These are phyloP conservation scores for Musa troglodytarum DNA, from an alignment of 176 grass and related monocot species.

Conservation along the genomic window DNA sequence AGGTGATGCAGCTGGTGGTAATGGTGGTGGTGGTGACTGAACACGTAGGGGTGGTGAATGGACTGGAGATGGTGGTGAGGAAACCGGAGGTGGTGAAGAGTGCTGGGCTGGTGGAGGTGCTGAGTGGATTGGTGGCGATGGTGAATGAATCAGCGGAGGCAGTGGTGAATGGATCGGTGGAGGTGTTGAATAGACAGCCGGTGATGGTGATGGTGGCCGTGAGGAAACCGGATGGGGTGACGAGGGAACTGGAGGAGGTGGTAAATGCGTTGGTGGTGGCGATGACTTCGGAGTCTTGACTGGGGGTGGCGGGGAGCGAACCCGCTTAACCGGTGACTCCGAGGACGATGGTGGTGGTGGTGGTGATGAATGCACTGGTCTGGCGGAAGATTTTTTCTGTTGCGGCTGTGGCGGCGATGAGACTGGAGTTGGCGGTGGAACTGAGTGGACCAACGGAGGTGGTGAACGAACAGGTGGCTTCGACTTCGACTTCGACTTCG, in stretches of 20 bases:
- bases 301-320: neutral
- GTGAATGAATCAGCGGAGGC: neutral
- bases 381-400: too few species aligned
- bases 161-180: neutral
- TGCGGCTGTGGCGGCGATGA: neutral
- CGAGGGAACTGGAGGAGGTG: neutral
- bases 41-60: too few species aligned
- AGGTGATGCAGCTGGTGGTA: too few species aligned
- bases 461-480: neutral
- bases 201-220: neutral
- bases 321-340: neutral
- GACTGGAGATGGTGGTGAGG: neutral
- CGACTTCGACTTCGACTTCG: neutral
- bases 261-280: neutral
- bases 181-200: neutral
- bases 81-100: neutral
- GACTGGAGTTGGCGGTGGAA: neutral
- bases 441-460: neutral
- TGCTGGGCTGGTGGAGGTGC: neutral
- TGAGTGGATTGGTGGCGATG: neutral
- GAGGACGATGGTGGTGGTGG: neutral
- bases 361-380: neutral
- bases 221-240: neutral
- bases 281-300: neutral
- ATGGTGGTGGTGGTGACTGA: too few species aligned